Base-by-base conservation (phyloP, 1,284 basidiomycete genomes). In the Microbotryum lychnidis-dioicae region DNA sequence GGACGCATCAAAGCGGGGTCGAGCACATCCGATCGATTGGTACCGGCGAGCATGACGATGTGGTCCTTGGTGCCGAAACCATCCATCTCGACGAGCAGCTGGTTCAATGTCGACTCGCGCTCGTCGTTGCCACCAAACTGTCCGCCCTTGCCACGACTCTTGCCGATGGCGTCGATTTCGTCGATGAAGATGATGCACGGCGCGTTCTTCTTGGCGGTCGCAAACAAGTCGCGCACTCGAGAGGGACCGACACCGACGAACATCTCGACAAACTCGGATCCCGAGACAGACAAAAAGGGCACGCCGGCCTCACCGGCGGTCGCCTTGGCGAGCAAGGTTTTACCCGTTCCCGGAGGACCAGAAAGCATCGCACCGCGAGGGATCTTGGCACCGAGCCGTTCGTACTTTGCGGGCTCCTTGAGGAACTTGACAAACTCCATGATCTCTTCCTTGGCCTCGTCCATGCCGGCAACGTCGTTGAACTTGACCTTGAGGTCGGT, bases 131-230 rank as follows among this genome's bases (percentile, higher is more conserved):
- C 94, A 50, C 72, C 72, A 59, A 94, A 93, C 70, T 94, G 85
- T 48, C 89, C 88, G 49, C 87, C 86, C 76, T 94, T 94, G 54
- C 89, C 87, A 74, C 94, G 84, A 20, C 90, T 82, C 79, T 97
- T 97, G 60, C 94, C 96, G 72, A 99, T 98, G 54, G 96, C 94
- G 76, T 99, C 94, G 66, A 97, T 97, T 77, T 98, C 94, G 77
- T 98, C 94, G 91, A 98, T 97, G 80, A 98, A 97, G 75, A 98
- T 96, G 79, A 98, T 97, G 75, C 87, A 89, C n/a, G 96, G 94
- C 29, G 96, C 91, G 74, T 96, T 84, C 81, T 97, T 97, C 83
- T 91, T 94, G 58, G 94, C 94, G 3, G 87, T 92, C 33, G 91
- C 89, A 75, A 99, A 99, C 58, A 98, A 84, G 77, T 99, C 94